Conservation (phyloP, 345 rosid species). For the Nasturtium officinale region DNA sequence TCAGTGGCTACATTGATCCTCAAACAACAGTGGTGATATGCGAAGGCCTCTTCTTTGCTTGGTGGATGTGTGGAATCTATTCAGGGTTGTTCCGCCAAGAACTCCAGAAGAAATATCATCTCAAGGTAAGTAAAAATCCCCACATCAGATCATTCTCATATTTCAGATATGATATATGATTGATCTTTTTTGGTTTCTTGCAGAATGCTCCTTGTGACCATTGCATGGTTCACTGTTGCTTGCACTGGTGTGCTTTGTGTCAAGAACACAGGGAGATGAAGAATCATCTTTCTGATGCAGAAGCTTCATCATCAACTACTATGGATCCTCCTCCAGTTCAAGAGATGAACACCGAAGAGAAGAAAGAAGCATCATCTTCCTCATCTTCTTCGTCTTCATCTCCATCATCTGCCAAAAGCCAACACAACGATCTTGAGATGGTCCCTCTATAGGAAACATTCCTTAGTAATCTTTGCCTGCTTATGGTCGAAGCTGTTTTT, state of each 20-base stretch:
- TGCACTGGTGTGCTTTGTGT: conserved; percentile 94
- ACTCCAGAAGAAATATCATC: conserved; percentile 85
- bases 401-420: conserved; percentile 49
- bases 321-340: conserved; percentile 81
- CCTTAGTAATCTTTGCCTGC: conserved; percentile 18
- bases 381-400: conserved; percentile 41
- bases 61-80: conserved; percentile 93
- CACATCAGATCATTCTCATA: background rate
- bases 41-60: conserved; percentile 73
- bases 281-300: conserved; percentile 69
- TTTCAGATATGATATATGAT: conserved; percentile 9
- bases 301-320: conserved; percentile 46
- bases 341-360: conserved; percentile 61
- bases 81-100: conserved; percentile 76
- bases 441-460: conserved; percentile 52
- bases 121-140: conserved; percentile 55
- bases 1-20: conserved; percentile 75
- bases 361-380: conserved; percentile 27
- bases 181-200: conserved; percentile 23
- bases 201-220: conserved; percentile 88
- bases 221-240: conserved; percentile 78
- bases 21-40: conserved; percentile 73
- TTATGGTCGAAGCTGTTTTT: conserved; percentile 29
- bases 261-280: conserved; percentile 93
- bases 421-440: conserved; percentile 51